Percentiles rank a stretch among this genome's conserved stretches.
Conservation (phyloP, 2,329 filamentous ascomycete genomes). For the Colletotrichum cereale region DNA sequence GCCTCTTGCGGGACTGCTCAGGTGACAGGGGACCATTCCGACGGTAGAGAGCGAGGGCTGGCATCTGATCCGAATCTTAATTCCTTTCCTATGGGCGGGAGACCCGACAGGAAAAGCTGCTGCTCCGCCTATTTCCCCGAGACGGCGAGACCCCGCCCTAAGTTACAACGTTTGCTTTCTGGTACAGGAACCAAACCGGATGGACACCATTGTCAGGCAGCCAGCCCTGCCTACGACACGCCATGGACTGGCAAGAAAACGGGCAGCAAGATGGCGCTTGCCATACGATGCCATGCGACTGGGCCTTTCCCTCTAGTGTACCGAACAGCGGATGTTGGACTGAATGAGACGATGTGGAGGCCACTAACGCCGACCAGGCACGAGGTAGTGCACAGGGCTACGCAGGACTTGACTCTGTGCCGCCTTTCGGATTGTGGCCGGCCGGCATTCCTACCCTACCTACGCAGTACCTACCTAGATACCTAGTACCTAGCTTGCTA, state of each 20-base stretch:
- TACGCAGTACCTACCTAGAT: too few relatives aligned
- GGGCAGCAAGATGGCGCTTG: conserved; percentile 16
- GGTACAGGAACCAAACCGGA: neutral
- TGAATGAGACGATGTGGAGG: conserved; percentile 36
- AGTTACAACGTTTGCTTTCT: conserved; percentile 8
- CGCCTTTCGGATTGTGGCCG: conserved; percentile 38
- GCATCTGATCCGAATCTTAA: conserved; percentile 19
- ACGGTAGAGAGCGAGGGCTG: conserved; percentile 15
- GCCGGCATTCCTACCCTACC: conserved; percentile 24
- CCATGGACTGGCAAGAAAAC: conserved; percentile 16
- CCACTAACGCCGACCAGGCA: conserved; percentile 21
- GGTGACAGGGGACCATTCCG: conserved; percentile 19
- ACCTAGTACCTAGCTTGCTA: neutral
- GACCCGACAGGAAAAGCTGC: conserved; percentile 3
- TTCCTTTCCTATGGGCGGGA: neutral
- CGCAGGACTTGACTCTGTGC: neutral
- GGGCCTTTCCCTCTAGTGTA: conserved; percentile 22
- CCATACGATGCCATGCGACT: conserved; percentile 20
- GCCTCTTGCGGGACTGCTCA: neutral
- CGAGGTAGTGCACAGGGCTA: too few relatives aligned
- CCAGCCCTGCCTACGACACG: conserved; percentile 8
- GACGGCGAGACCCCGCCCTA: neutral
- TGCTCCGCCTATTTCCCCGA: conserved; percentile 17
- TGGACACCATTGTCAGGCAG: conserved; percentile 19
- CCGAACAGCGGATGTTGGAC: conserved; percentile 37